Percentiles rank a stretch among this genome's conserved stretches.
Conservation (phyloP, 1,284 basidiomycete genomes). For the Cystobasidiaceae sp. region DNA sequence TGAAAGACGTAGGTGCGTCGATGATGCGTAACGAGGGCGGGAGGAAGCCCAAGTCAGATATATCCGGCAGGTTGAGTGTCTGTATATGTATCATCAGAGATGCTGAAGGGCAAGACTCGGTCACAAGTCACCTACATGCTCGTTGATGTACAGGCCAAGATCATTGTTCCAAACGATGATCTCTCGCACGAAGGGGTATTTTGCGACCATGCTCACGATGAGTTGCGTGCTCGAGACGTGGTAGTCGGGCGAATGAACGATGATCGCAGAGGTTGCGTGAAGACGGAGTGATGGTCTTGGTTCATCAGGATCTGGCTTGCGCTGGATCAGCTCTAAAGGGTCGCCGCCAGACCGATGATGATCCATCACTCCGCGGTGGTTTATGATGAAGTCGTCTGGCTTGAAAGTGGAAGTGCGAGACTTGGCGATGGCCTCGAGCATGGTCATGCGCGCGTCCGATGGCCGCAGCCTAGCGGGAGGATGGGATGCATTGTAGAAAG, state of each 20-base stretch:
- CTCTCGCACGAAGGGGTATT: conserved; percentile 40
- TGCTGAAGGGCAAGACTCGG: not conserved
- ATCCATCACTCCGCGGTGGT: not conserved
- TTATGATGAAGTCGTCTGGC: not conserved
- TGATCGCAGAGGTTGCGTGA: conserved; percentile 10
- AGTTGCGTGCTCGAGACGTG: conserved; percentile 29
- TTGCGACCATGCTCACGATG: conserved; percentile 32
- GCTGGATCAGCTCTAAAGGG: not conserved
- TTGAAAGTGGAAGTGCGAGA: not conserved
- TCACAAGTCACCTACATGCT: not conserved
- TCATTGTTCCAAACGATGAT: conserved; percentile 43
- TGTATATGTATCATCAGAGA: not conserved
- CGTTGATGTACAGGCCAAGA: conserved; percentile 24
- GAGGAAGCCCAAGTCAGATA: conserved; percentile 6
- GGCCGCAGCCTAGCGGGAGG: not conserved
- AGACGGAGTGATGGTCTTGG: not conserved
- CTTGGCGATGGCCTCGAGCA: conserved; percentile 4
- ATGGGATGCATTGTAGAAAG: not conserved
- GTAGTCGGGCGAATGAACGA: conserved; percentile 21
- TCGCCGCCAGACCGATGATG: not conserved
- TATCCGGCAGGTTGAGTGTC: not conserved
- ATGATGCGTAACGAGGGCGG: conserved; percentile 34
- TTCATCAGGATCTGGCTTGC: not conserved
- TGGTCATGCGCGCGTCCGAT: not conserved
- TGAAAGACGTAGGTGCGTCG: conserved; percentile 38